Percentiles rank a stretch among this genome's conserved stretches.
phyloP scores from a whole-genome alignment of 2,329 filamentous ascomycete genomes.

The Botrytis medusae region DNA sequence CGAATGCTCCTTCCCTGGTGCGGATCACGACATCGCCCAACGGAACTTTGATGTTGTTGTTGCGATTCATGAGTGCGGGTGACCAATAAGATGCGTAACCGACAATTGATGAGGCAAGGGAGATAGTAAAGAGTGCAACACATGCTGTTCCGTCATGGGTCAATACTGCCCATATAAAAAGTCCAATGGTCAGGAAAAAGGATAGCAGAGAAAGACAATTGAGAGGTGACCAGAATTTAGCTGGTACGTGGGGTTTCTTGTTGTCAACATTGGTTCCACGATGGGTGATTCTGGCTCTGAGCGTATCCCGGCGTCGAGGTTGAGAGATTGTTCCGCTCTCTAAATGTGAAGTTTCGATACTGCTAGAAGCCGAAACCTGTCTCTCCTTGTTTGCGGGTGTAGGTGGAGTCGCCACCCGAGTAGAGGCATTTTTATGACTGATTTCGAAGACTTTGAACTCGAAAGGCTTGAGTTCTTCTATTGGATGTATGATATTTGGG shows the following conservation, averaged over 20 bases:
- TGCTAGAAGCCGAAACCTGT: slow-evolving; percentile 11
- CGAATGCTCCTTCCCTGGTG: slow-evolving; percentile 59
- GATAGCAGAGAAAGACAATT: slow-evolving; percentile 55
- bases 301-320: slow-evolving; percentile 24
- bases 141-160: slow-evolving; percentile 53
- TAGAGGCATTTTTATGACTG: slow-evolving; percentile 41
- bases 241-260: slow-evolving; percentile 51
- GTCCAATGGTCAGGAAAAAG: slow-evolving; percentile 49
- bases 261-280: slow-evolving; percentile 33
- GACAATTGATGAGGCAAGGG: slow-evolving; percentile 52
- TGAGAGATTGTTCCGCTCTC: slow-evolving; percentile 21
- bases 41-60: slow-evolving; percentile 48
- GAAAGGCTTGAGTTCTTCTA: slow-evolving; percentile 51
- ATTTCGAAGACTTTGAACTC: slow-evolving; percentile 52
- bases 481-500: slow-evolving; percentile 58
- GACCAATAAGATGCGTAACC: slow-evolving; percentile 60
- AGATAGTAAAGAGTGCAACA: slow-evolving; percentile 52
- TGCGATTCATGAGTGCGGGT: slow-evolving; percentile 54
- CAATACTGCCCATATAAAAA: slow-evolving; percentile 46
- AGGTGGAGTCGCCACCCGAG: background rate
- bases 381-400: slow-evolving; percentile 1
- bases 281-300: slow-evolving; percentile 27
- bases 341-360: slow-evolving; percentile 6
- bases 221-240: slow-evolving; percentile 51
- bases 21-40: slow-evolving; percentile 60